Evolutionary conservation across 768 basidiomycete species (phyloP), one percentile per base, ranked within the genome.

Genomic region (Lyophyllum shimeji): DNA sequence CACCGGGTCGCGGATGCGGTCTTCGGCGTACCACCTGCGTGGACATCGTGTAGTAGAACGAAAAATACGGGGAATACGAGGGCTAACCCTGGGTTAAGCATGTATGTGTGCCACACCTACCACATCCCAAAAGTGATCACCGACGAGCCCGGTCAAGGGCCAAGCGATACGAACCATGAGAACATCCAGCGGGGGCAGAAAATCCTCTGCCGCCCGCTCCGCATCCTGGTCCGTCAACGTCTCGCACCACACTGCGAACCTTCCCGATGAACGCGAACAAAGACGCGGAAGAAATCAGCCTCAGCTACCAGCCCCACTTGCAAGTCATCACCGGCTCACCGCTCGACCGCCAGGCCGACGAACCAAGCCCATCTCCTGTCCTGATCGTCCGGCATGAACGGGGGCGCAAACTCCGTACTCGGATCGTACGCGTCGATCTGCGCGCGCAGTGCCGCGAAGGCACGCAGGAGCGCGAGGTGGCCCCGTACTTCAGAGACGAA

Each of bases 291-390:
- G n/a, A n/a, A n/a, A 21, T 13, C 2, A 52, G 34, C 17, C 57
- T 20, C 25, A 27, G 25, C 33, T 4, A 67, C 50, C n/a, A 1
- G 50, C 43, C n/a, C 46, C 58, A 42, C 64, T 66, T n/a, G 69
- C 68, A 73, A 1, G 53, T 46, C 48, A 69, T 4, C 49, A 12
- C 46, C 15, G 37, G 54, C 63, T 17, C 31, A 74, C 73, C 72
- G 60, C 56, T 76, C 73, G 6, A 72, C 74, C n/a, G 73, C 69
- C 49, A 72, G 53, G 1, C 65, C 67, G 2, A 76, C 72, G 58
- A 76, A 73, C 70, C 71, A 72, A 34, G 62, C 59, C 74, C 73
- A 74, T 40, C 65, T 62, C 49, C 58, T 60, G 24, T 72, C 71
- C 24, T 56, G 62, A 39, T 69, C 64, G 2, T 53, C 39, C 0